These are phyloP conservation scores for Lobosporangium transversale DNA, from an alignment of 192 early-diverging fungal genomes.

Conservation along the genomic window DNA sequence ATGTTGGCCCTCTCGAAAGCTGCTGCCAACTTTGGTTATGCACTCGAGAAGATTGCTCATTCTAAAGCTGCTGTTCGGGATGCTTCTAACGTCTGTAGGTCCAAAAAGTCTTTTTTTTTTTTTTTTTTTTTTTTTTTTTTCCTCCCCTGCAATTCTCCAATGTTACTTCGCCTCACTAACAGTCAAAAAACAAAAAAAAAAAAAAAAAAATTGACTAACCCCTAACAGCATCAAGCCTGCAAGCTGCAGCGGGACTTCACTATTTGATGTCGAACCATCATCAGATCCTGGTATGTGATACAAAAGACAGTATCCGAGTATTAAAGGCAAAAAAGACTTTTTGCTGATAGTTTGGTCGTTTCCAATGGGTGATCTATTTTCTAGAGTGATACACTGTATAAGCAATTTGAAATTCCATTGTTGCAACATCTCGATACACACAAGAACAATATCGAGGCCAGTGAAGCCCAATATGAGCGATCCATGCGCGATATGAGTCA, in stretches of 20 bases:
- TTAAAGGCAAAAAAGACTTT: no score
- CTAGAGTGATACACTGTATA: constrained; percentile 57
- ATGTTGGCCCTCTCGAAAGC: constrained; percentile 56
- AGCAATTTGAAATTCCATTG: constrained; percentile 60
- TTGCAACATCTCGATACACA: constrained; percentile 57
- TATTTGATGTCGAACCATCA: constrained; percentile 65
- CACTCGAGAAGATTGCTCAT: constrained; percentile 58
- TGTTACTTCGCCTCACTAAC: not conserved
- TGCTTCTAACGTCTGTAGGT: constrained; percentile 41
- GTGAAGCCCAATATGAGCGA: constrained; percentile 57
- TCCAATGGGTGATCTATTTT: not conserved
- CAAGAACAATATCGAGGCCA: constrained; percentile 52
- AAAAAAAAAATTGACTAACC: not conserved
- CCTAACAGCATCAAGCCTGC: constrained; percentile 55
- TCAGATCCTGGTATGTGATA: constrained; percentile 57
- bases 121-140: not conserved
- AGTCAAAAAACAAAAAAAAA: not conserved
- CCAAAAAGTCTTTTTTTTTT: not conserved
- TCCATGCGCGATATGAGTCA: constrained; percentile 56
- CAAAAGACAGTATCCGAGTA: not conserved
- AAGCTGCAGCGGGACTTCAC: constrained; percentile 62
- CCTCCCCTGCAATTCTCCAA: not conserved
- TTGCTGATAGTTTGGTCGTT: not conserved
- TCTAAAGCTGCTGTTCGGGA: constrained; percentile 54
- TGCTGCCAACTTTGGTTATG: constrained; percentile 59